Evolutionary conservation across 2,329 filamentous ascomycete genomes (phyloP), one percentile per base, ranked within the genome.

Genomic region (Aspergillus amoenus): DNA sequence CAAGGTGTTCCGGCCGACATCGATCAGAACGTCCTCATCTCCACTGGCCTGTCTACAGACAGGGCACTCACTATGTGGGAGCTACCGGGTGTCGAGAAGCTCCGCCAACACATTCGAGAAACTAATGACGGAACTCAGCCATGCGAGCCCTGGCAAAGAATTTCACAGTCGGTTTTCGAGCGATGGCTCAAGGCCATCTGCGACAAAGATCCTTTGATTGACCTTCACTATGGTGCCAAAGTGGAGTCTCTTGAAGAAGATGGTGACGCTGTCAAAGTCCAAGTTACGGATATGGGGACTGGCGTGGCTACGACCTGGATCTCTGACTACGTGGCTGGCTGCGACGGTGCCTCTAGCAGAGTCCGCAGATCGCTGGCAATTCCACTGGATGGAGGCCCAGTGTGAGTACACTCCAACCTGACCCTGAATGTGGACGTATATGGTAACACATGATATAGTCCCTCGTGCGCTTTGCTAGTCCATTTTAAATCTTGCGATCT

Each of bases 121-220:
- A 52, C 64, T 3, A 74, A 74, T 51, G 71, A 75, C 52, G 73
- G 73, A 2, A 60, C 61, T 2, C 57, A 64, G 57, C 70, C 72
- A 1, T 49, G 58, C 1, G 71, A 74, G 52, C 66, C 71, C 1
- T 66, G 62, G 34, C 70, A 70, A 52, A 55, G 71, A 12, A 60
- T 66, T n/a, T 73, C 72, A 17, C 69, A 71, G 50, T 62, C 64
- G 13, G 59, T 72, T 7, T 68, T 77, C 11, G 70, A 75, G 27
- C 59, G 61, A 3, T 77, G 69, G 68, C 62, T 77, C 18, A 69
- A 70, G 24, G 42, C 0, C 0, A 17, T 45, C 53, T 41, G 8
- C 53, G 59, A 63, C 4, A 51, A 42, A n/a, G 47, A 69, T 15
- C 67, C 64, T 0, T 45, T 62, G 7, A 63, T 73, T 43, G 64